Percentiles rank a stretch among this genome's conserved stretches.
phyloP scores from a whole-genome alignment of 257 asterid genomes.

The Handroanthus guayacan region DNA sequence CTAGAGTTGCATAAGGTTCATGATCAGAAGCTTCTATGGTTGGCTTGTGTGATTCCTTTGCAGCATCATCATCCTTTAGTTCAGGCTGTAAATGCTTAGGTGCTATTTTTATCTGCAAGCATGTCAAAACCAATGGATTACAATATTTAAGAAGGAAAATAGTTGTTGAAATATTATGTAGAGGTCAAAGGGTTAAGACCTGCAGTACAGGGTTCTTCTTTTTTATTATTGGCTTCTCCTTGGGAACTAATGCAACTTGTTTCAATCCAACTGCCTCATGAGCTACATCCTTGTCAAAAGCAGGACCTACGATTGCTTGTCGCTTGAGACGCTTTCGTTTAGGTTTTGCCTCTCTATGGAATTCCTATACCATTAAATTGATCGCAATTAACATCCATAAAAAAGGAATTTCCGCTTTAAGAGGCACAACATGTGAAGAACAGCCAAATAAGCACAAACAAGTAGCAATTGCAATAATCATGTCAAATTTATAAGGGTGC shows the following conservation, averaged over 20 bases:
- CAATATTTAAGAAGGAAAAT: conserved; percentile 22
- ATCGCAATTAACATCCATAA: conserved; percentile 31
- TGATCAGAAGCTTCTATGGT: conserved; percentile 47
- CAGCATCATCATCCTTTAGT: conserved; percentile 43
- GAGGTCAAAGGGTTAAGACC: conserved; percentile 51
- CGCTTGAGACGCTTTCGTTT: conserved; percentile 70
- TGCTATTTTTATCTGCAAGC: conserved; percentile 76
- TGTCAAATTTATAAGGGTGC: not conserved
- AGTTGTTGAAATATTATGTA: conserved; percentile 3
- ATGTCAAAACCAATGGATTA: conserved; percentile 28
- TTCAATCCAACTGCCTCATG: conserved; percentile 95
- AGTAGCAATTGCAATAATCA: not conserved
- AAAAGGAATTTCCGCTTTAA: not conserved
- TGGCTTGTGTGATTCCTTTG: conserved; percentile 43
- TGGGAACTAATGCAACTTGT: conserved; percentile 76
- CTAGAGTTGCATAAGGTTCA: conserved; percentile 67
- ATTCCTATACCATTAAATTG: conserved; percentile 59
- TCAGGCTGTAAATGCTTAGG: conserved; percentile 72
- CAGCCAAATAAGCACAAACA: not conserved
- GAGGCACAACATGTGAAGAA: not conserved
- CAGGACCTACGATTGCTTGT: conserved; percentile 86
- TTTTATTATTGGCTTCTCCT: conserved; percentile 78
- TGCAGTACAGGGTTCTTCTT: conserved; percentile 78
- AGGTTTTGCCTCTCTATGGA: conserved; percentile 48
- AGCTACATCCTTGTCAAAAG: conserved; percentile 75